Conservation (phyloP, 169 alveolate species). For the Eimeria acervulina region DNA sequence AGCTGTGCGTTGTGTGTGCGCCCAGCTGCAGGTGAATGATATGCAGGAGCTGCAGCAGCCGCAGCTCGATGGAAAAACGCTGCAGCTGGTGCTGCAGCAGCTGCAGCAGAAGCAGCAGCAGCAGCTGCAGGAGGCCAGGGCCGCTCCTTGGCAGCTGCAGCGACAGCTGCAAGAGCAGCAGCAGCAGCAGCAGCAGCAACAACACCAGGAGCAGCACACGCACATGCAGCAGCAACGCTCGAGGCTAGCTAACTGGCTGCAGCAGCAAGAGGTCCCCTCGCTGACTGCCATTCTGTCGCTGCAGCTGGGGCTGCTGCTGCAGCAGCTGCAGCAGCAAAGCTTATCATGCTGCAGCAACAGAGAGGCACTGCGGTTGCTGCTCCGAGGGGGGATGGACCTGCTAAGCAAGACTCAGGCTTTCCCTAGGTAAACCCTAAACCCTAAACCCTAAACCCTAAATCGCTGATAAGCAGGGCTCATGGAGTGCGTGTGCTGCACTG, state of each 20-base stretch:
- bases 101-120: constrained; percentile 67
- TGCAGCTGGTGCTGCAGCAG: constrained; percentile 73
- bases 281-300: background rate
- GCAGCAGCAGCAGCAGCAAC: constrained; percentile 59
- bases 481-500: background rate
- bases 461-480: background rate
- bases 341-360: constrained; percentile 33
- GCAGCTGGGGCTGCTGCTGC: constrained; percentile 46
- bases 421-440: constrained; percentile 56
- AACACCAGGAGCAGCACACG: constrained; percentile 37
- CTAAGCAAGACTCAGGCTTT: background rate
- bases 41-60: constrained; percentile 45
- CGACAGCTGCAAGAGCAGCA: constrained; percentile 55
- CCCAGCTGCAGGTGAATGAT: constrained; percentile 59
- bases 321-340: constrained; percentile 66
- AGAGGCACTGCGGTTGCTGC: constrained; percentile 71
- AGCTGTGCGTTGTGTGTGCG: background rate
- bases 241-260: constrained; percentile 42
- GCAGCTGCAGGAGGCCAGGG: background rate
- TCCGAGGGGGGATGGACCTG: constrained; percentile 3
- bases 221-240: constrained; percentile 6
- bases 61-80: background rate
- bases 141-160: constrained; percentile 16
- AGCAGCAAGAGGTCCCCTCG: constrained; percentile 59
- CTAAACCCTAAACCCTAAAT: constrained; percentile 58